Base-by-base conservation (phyloP, 164 flowering plant genomes). In the Chimonanthus salicifolius region DNA sequence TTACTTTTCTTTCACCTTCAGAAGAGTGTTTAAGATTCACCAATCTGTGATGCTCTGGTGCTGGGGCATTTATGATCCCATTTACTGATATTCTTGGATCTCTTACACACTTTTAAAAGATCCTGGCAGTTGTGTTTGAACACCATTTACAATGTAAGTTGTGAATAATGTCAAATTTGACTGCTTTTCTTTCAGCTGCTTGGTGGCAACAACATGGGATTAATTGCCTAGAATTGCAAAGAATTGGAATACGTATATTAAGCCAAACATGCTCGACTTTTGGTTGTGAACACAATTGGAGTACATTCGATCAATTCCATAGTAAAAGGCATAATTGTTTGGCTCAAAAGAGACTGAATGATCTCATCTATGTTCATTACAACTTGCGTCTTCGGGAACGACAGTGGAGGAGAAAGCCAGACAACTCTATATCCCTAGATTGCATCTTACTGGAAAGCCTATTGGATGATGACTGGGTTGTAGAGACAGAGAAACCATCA, bases 171-270 rank as follows among this genome's bases (percentile, higher is more conserved):
- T 5, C 8, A 18, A 43, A 6, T 63, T 49, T 48, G 20, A 3
- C 71, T 69, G 62, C 71, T 20, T 47, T 63, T 47, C 71, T 67
- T 54, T 62, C 77, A 91, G 97, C 95, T 79, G 88, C 91, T 60
- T 94, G 97, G 95, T 94, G 97, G 98, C 91, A 91, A 79, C 94
- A 91, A 67, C 94, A 94, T 79, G 80, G 97, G 71, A 89, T 93
- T 80, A 84, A 85, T 79, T 89, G 93, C 82, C 76, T 89, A 70
- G 90, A 90, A 78, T 84, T 92, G 49, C 94, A 87, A 67, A 77
- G 86, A 45, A 85, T 92, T 74, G 92, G 92, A 58, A 84, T 92
- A 58, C 88, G 94, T 51, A 85, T 92, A 80, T 75, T 92, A 76
- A 89, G 94, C 78, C 94, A 92, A 78, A 86, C 92, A 18, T 90